Evolutionary conservation across 441 rosid genomes (phyloP).

Genomic region (Euphorbia celastroides): DNA sequence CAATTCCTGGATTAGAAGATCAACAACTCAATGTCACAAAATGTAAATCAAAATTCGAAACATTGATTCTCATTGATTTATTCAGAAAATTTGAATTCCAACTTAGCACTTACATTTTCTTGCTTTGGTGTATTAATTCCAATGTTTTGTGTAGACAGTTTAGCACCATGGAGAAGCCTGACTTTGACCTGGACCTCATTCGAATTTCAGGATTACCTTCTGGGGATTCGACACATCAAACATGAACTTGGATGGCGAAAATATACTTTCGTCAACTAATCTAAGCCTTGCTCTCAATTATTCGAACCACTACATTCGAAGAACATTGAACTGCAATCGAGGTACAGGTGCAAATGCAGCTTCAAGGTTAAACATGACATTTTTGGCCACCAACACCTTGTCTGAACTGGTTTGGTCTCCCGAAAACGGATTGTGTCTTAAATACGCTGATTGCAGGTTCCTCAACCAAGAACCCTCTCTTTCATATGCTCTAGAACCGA

Average conservation of each 20-base stretch:
- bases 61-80: background rate
- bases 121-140: background rate
- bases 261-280: constrained; percentile 35
- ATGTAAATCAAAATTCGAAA: too few species aligned
- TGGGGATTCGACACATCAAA: constrained; percentile 28
- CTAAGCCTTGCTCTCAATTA: constrained; percentile 34
- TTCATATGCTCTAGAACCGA: constrained; percentile 35
- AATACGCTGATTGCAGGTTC: constrained; percentile 65
- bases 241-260: constrained; percentile 50
- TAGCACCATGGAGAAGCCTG: constrained; percentile 28
- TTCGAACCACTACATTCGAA: constrained; percentile 31
- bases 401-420: constrained; percentile 97
- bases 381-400: constrained; percentile 50
- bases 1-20: too few species aligned
- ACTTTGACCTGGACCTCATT: constrained; percentile 26
- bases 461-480: constrained; percentile 31
- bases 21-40: too few species aligned
- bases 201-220: constrained; percentile 31
- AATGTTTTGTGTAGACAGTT: constrained; percentile 17
- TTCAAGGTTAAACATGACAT: constrained; percentile 38
- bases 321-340: constrained; percentile 30
- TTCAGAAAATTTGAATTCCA: background rate
- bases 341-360: constrained; percentile 87
- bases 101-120: background rate
- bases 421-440: constrained; percentile 63